Evolutionary conservation across 176 grass and related monocot genomes (phyloP).

Genomic region (Tillandsia leiboldiana): DNA sequence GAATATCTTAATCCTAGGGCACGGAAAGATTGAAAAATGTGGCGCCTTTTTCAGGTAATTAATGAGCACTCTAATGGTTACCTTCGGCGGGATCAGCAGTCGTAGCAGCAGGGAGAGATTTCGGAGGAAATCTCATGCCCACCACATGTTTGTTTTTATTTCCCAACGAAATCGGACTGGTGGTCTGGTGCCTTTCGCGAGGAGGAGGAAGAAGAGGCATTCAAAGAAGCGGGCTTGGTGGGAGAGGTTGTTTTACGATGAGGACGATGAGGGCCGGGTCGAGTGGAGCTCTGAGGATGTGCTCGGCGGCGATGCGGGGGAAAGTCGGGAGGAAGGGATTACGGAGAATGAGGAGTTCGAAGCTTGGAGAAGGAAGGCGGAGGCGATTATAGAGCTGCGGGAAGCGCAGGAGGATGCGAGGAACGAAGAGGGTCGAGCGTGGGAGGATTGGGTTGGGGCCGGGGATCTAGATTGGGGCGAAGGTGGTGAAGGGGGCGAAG

Average conservation of each 20-base stretch:
- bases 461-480: constrained; percentile 39
- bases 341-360: constrained; percentile 72
- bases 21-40: constrained; percentile 33
- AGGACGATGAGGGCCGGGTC: constrained; percentile 43
- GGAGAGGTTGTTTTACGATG: constrained; percentile 46
- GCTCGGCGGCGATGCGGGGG: constrained; percentile 23
- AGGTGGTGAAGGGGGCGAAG: constrained; percentile 17
- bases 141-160: constrained; percentile 36
- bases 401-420: constrained; percentile 57
- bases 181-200: constrained; percentile 35
- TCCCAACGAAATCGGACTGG: constrained; percentile 27
- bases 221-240: constrained; percentile 62
- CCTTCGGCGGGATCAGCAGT: constrained; percentile 16
- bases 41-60: constrained; percentile 29
- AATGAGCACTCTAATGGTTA: constrained; percentile 56
- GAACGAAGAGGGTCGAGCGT: constrained; percentile 43
- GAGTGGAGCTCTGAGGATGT: constrained; percentile 39
- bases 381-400: constrained; percentile 74
- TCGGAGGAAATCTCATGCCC: constrained; percentile 6
- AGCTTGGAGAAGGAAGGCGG: constrained; percentile 69
- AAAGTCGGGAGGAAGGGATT: constrained; percentile 16
- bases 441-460: constrained; percentile 70
- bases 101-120: constrained; percentile 11
- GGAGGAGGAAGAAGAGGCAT: constrained; percentile 20
- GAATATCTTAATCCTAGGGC: background rate